Conservation (phyloP, 2,329 filamentous ascomycete species). For the Cladophialophora psammophila region DNA sequence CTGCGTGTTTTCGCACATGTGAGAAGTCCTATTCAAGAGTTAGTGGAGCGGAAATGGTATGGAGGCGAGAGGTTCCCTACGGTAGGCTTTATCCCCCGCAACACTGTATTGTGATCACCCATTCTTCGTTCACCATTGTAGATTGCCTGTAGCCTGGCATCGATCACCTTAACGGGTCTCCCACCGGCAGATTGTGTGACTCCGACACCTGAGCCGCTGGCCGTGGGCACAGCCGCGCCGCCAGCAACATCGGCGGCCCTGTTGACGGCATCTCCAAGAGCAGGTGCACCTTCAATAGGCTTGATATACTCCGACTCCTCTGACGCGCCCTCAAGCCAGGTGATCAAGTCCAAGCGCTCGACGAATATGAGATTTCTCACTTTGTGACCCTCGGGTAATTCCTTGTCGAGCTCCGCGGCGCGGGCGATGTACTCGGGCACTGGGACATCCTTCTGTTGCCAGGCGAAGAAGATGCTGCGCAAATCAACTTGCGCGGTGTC, state of each 20-base stretch:
- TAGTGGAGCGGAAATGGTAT: conserved; percentile 15
- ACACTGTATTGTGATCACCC: conserved; percentile 87
- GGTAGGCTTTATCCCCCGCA: conserved; percentile 86
- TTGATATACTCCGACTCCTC: conserved; percentile 94
- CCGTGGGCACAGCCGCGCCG: conserved; percentile 54
- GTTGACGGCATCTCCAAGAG: conserved; percentile 52
- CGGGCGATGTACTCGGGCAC: conserved; percentile 91
- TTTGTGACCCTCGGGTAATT: conserved; percentile 67
- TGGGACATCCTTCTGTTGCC: conserved; percentile 88
- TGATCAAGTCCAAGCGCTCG: conserved; percentile 87
- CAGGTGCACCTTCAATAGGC: conserved; percentile 71
- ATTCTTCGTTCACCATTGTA: conserved; percentile 91
- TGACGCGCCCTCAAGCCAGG: conserved; percentile 88
- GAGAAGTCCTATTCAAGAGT: conserved; percentile 79
- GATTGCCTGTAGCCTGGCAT: conserved; percentile 83
- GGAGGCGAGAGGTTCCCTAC: conserved; percentile 59
- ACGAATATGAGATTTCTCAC: conserved; percentile 92
- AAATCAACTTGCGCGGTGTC: conserved; percentile 76
- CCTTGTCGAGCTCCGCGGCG: conserved; percentile 79
- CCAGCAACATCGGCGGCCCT: conserved; percentile 59
- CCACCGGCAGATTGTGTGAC: conserved; percentile 43
- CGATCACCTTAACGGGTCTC: conserved; percentile 71
- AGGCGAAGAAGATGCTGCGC: conserved; percentile 94
- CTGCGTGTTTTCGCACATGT: conserved; percentile 84
- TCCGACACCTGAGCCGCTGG: conserved; percentile 53